These are phyloP conservation scores for Botrytis squamosa DNA, from an alignment of 2,329 filamentous ascomycete species.

Conservation along the genomic window DNA sequence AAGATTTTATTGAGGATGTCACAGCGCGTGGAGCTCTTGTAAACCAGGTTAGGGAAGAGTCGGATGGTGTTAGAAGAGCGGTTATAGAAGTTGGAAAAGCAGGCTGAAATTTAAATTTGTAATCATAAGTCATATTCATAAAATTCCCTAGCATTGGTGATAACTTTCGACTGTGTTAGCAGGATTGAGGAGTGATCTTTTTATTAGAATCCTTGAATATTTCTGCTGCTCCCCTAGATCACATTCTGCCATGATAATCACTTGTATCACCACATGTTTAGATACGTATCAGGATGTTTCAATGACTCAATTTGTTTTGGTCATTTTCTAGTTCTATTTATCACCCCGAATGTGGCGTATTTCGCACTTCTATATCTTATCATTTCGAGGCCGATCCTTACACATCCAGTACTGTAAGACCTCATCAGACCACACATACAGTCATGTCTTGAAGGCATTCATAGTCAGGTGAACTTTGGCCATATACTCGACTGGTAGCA, in stretches of 20 bases:
- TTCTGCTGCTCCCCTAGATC: background rate
- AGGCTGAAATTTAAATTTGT: background rate
- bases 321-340: background rate
- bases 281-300: accelerated
- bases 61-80: conserved; percentile 59
- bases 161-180: no score
- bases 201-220: background rate
- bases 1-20: conserved; percentile 64
- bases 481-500: background rate
- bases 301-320: background rate
- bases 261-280: background rate
- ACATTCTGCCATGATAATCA: background rate
- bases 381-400: background rate
- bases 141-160: background rate
- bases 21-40: conserved; percentile 50
- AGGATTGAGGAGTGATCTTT: background rate
- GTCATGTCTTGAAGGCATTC: background rate
- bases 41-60: conserved; percentile 55
- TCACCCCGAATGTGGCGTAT: background rate
- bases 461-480: background rate
- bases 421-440: background rate
- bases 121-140: background rate
- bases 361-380: background rate
- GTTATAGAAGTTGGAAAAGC: conserved; percentile 47
- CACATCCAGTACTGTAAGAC: background rate